Conservation (phyloP, 2,329 filamentous ascomycete genomes). For the Mariannaea elegans region DNA sequence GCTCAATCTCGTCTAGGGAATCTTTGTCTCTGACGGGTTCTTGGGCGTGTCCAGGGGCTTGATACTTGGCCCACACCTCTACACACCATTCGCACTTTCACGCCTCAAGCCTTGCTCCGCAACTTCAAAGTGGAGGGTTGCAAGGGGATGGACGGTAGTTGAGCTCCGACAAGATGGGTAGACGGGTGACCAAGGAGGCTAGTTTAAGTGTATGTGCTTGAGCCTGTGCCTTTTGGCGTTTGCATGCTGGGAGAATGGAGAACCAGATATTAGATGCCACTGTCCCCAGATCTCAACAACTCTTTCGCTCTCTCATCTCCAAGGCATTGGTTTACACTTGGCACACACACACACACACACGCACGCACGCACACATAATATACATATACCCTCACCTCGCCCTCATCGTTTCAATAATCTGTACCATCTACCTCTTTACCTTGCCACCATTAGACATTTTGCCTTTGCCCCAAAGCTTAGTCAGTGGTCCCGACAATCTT, state of each 20-base stretch:
- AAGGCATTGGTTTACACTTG: slow-evolving; percentile 1
- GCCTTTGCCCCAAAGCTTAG: slow-evolving; percentile 11
- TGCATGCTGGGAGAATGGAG: slow-evolving; percentile 6
- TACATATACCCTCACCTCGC: background rate
- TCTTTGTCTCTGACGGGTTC: slow-evolving; percentile 19
- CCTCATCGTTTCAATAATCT: background rate
- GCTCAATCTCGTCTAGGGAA: slow-evolving; percentile 13
- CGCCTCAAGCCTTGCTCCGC: slow-evolving; percentile 14
- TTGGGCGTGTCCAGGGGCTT: slow-evolving; percentile 19
- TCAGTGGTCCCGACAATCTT: slow-evolving; percentile 1
- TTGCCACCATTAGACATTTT: background rate
- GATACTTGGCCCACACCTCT: slow-evolving; percentile 1
- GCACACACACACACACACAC: background rate
- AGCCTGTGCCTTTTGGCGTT: slow-evolving; percentile 4
- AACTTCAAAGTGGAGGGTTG: slow-evolving; percentile 17
- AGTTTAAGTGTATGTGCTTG: slow-evolving; percentile 3
- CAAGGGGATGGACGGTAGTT: slow-evolving; percentile 19
- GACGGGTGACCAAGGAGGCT: slow-evolving; percentile 10
- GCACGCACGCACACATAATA: background rate
- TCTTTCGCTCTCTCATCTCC: slow-evolving; percentile 3
- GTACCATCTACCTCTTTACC: background rate
- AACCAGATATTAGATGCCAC: slow-evolving; percentile 22
- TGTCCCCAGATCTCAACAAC: slow-evolving; percentile 19
- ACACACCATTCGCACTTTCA: background rate
- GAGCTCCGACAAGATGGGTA: slow-evolving; percentile 14